Evolutionary conservation across 2,329 filamentous ascomycete genomes (phyloP).

Genomic region (Emergomyces pasteurianus): DNA sequence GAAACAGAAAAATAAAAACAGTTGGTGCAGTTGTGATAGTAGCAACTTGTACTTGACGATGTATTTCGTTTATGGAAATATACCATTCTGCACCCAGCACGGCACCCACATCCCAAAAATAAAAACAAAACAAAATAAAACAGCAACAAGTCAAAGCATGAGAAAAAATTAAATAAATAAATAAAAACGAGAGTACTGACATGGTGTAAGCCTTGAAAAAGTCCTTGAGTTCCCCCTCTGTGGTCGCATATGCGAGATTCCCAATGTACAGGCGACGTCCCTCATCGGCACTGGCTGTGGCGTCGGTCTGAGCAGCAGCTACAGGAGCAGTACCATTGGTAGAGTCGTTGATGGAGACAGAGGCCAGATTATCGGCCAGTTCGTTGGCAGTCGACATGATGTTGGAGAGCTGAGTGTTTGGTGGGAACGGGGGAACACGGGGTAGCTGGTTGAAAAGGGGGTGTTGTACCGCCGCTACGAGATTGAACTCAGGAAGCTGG

Average conservation of each 20-base stretch:
- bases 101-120: neutral
- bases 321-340: slow-evolving; percentile 50
- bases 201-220: slow-evolving; percentile 99
- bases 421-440: neutral
- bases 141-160: too few relatives aligned
- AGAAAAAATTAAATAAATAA: neutral
- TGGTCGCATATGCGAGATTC: slow-evolving; percentile 99
- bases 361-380: slow-evolving; percentile 54
- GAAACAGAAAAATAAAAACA: neutral
- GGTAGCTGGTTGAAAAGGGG: slow-evolving; percentile 20
- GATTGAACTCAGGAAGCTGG: slow-evolving; percentile 52
- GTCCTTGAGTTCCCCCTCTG: slow-evolving; percentile 98
- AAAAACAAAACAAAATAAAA: neutral
- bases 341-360: slow-evolving; percentile 50
- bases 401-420: slow-evolving; percentile 31
- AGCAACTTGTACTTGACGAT: too few relatives aligned
- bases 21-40: too few relatives aligned
- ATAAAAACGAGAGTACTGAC: slow-evolving; percentile 49
- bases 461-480: slow-evolving; percentile 27
- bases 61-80: too few relatives aligned
- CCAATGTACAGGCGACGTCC: slow-evolving; percentile 99
- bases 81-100: too few relatives aligned
- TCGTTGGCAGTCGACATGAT: slow-evolving; percentile 74
- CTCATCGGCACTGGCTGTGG: slow-evolving; percentile 93
- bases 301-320: slow-evolving; percentile 68